Base-by-base conservation (phyloP, 2,329 filamentous ascomycete genomes). In the Monosporascus cannonballus region DNA sequence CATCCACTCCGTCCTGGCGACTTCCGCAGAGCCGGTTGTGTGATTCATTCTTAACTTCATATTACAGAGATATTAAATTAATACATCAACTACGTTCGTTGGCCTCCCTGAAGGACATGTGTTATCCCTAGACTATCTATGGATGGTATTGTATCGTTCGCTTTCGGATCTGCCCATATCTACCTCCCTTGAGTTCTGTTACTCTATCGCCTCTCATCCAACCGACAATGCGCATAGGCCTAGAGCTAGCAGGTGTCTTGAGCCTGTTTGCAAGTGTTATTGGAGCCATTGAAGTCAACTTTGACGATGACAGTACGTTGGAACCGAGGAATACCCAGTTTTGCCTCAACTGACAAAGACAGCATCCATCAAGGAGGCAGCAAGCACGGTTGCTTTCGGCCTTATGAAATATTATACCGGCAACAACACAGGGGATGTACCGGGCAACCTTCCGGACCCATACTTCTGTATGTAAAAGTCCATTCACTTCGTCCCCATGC, bases 381-480 rank as follows among this genome's bases (percentile, higher is more conserved):
- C 65, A 14, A 67, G 65, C 54, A 68, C 65, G 15, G 51, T 66
- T 25, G 67, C 66, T 15, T 69, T 62, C 41, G 67, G 66, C 9
- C 50, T 69, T 41, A 55, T 67, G 52, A 67, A 66, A 52, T 69
- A 67, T 53, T 69, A 69, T 42, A 68, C 66, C 17, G 80, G 80
- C 53, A 83, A 83, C 67, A 77, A 80, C 59, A 81, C 80, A 0
- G 80, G 80, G 52, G 80, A 83, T 58, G 71, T 71, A 0, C 76
- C 81, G 2, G 80, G 80, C 27, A 83, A 83, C 66, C 65, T 84
- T 46, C 80, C 80, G 15, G 73, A 75, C 49, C 80, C 79, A 17
- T 86, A 86, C 61, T 89, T 85, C 67, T 90, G 86, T 72, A 70
- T 74, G 69, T 70, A 68, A 18, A 64, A 39, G 24, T 20, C 18